Conservation (phyloP, 2,329 filamentous ascomycete genomes). For the Stagonosporopsis chrysanthemi region DNA sequence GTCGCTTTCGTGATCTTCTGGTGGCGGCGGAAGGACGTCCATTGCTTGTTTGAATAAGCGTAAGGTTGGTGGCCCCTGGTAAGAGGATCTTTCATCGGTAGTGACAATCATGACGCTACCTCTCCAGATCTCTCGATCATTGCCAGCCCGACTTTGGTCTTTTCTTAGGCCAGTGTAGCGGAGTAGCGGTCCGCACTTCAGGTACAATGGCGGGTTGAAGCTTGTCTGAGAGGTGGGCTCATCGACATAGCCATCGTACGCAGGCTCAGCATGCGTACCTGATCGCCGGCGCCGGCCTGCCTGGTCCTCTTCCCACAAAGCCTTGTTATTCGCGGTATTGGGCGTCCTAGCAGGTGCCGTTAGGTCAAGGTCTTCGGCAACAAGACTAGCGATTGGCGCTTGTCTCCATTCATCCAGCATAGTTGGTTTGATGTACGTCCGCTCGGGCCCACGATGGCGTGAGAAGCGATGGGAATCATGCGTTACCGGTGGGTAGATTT, state of each 20-base stretch:
- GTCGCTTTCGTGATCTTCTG: slow-evolving; percentile 69
- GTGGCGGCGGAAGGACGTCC: slow-evolving; percentile 80
- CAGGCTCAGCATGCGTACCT: slow-evolving; percentile 49
- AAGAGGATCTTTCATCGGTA: slow-evolving; percentile 80
- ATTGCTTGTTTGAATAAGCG: slow-evolving; percentile 88
- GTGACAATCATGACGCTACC: slow-evolving; percentile 97
- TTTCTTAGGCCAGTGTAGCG: slow-evolving; percentile 85
- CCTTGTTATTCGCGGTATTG: slow-evolving; percentile 41
- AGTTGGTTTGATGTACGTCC: slow-evolving; percentile 63
- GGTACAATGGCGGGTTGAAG: slow-evolving; percentile 83
- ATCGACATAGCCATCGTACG: slow-evolving; percentile 73
- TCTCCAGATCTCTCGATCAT: slow-evolving; percentile 83
- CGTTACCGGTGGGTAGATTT: slow-evolving; percentile 28
- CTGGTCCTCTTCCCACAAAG: slow-evolving; percentile 79
- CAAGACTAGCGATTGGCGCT: slow-evolving; percentile 51
- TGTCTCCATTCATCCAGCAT: slow-evolving; percentile 66
- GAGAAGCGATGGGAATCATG: slow-evolving; percentile 44
- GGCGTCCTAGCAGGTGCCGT: slow-evolving; percentile 42
- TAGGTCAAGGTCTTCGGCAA: slow-evolving; percentile 53
- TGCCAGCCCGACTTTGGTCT: slow-evolving; percentile 55
- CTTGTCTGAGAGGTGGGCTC: slow-evolving; percentile 69
- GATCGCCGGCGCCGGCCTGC: slow-evolving; percentile 53
- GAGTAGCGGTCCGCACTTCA: slow-evolving; percentile 89
- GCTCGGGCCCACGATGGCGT: slow-evolving; percentile 53
- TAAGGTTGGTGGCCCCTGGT: slow-evolving; percentile 77